Conservation (phyloP, 768 basidiomycete genomes). For the Russula compacta region DNA sequence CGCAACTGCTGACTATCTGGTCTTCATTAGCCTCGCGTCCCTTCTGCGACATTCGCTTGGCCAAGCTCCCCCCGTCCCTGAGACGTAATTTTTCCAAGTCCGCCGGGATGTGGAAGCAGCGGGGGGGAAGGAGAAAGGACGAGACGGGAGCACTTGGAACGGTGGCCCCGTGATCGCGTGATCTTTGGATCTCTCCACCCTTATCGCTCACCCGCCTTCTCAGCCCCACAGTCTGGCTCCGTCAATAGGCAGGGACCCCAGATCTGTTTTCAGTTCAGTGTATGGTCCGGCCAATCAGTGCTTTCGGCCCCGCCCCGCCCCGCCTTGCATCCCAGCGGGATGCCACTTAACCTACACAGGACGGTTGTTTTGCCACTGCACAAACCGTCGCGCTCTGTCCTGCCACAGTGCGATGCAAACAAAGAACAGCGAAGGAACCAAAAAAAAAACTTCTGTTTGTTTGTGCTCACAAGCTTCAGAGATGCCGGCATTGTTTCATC, state of each 20-base stretch:
- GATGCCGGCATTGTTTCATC: constrained; percentile 5
- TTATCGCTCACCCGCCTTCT: constrained; percentile 5
- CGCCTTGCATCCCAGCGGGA: not conserved
- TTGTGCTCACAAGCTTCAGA: not conserved
- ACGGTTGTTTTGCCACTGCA: too few species aligned
- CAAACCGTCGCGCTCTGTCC: not conserved
- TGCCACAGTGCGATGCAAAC: not conserved
- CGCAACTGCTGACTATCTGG: constrained; percentile 5
- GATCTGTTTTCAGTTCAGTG: not conserved
- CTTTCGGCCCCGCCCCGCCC: not conserved
- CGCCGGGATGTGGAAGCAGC: not conserved
- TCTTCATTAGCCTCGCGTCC: constrained; percentile 2
- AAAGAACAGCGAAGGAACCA: not conserved
- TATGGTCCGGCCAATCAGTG: not conserved
- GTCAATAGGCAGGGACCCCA: constrained; percentile 5
- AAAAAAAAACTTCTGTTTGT: not conserved
- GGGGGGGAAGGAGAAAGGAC: not conserved
- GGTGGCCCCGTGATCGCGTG: constrained; percentile 16
- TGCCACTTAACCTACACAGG: not conserved
- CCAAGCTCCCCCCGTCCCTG: constrained; percentile 2
- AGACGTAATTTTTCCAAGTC: constrained; percentile 12
- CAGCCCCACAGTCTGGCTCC: constrained; percentile 8
- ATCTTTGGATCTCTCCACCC: constrained; percentile 11
- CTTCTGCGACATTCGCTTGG: not conserved
- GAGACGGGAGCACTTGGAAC: constrained; percentile 1